Evolutionary conservation across 768 basidiomycete genomes (phyloP).

Genomic region (Phaeolepiota aurea): DNA sequence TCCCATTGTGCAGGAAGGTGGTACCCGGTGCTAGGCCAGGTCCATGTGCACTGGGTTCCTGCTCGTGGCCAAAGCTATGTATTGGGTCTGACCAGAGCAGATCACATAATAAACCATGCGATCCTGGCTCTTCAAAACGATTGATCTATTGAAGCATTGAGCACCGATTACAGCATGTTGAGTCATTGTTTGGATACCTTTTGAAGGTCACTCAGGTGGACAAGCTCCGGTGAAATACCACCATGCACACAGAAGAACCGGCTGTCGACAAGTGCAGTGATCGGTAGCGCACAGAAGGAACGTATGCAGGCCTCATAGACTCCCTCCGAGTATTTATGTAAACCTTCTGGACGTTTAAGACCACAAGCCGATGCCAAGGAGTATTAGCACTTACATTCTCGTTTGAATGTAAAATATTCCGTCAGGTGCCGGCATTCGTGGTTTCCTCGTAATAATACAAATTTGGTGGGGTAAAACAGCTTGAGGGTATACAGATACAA

Average conservation of each 20-base stretch:
- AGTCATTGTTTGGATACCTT: slow-evolving; percentile 41
- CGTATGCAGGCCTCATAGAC: slow-evolving; percentile 92
- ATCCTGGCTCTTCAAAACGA: slow-evolving; percentile 91
- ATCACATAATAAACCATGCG: slow-evolving; percentile 87
- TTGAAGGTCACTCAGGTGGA: slow-evolving; percentile 68
- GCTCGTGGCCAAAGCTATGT: slow-evolving; percentile 80
- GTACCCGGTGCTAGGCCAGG: slow-evolving; percentile 47
- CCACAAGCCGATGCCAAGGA: no score
- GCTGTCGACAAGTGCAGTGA: slow-evolving; percentile 87
- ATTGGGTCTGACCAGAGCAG: slow-evolving; percentile 95
- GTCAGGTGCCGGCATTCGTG: slow-evolving; percentile 97
- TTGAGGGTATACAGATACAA: slow-evolving; percentile 92
- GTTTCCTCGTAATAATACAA: slow-evolving; percentile 86
- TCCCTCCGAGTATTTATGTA: slow-evolving; percentile 80
- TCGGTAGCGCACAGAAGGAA: slow-evolving; percentile 84
- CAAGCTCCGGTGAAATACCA: slow-evolving; percentile 83
- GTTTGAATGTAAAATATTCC: slow-evolving; percentile 97
- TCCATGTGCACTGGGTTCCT: slow-evolving; percentile 40
- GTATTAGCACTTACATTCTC: slow-evolving; percentile 81
- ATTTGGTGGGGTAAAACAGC: slow-evolving; percentile 76
- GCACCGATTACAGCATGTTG: slow-evolving; percentile 2
- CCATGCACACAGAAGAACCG: slow-evolving; percentile 98
- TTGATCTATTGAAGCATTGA: no score
- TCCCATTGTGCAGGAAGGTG: slow-evolving; percentile 72
- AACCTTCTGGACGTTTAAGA: slow-evolving; percentile 26